Conservation (phyloP, 192 early-diverging fungal species). For the Glomus cerebriforme region DNA sequence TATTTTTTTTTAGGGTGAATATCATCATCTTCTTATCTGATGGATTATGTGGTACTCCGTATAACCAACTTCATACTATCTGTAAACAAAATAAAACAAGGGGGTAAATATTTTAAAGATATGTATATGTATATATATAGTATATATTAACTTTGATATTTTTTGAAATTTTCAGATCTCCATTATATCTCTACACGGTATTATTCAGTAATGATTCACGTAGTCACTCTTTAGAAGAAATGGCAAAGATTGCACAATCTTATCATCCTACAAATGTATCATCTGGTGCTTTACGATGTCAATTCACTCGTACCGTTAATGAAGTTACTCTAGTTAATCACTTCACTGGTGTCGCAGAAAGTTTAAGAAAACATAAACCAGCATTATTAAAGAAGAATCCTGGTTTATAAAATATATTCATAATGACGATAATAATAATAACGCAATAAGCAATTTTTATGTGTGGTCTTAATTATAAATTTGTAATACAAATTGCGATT, state of each 20-base stretch:
- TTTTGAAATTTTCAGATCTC: conserved; percentile 9
- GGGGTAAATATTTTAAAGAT: conserved; percentile 13
- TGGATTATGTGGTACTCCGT: conserved; percentile 7
- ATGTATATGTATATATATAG: neutral
- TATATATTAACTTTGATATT: neutral
- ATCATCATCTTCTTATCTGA: conserved; percentile 35
- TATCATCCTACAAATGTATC: neutral
- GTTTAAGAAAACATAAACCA: conserved; percentile 27
- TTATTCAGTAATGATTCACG: neutral
- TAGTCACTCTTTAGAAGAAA: conserved; percentile 15
- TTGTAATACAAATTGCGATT: too few relatives aligned
- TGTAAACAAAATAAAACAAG: neutral
- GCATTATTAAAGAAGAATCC: conserved; percentile 6
- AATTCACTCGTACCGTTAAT: neutral
- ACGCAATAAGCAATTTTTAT: too few relatives aligned
- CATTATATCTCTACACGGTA: conserved; percentile 25
- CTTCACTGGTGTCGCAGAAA: conserved; percentile 23
- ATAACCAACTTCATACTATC: neutral
- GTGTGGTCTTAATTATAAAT: too few relatives aligned
- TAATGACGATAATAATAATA: too few relatives aligned
- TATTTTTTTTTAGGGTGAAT: conserved; percentile 12
- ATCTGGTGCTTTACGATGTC: conserved; percentile 4
- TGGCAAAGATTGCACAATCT: conserved; percentile 9
- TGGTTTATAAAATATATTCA: neutral
- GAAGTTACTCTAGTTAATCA: conserved; percentile 8